phyloP scores from a whole-genome alignment of 2,329 filamentous ascomycete species.

The Penicillium sp. region DNA sequence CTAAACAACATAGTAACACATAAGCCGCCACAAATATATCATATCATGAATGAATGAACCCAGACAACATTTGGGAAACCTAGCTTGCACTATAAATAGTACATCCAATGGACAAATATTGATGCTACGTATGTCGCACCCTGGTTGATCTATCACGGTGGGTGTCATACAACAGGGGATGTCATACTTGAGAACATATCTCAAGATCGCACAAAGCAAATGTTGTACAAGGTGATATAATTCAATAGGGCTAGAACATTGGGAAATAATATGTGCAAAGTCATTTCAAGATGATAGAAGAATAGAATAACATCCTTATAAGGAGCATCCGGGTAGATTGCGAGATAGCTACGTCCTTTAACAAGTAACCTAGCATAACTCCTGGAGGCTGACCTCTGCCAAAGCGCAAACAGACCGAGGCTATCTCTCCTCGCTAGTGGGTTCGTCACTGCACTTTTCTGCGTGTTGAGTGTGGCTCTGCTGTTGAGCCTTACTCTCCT shows the following conservation, averaged over 20 bases:
- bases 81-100: too few species aligned
- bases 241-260: neutral
- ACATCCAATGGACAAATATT: too few species aligned
- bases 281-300: neutral
- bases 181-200: neutral
- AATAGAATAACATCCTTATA: neutral
- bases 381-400: neutral
- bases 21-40: neutral
- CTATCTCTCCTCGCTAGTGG: constrained; percentile 16
- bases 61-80: neutral
- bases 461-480: constrained; percentile 13
- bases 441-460: constrained; percentile 17
- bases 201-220: neutral
- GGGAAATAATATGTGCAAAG: neutral
- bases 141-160: neutral
- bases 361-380: neutral
- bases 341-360: neutral
- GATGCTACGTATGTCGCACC: neutral
- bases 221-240: neutral
- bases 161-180: neutral
- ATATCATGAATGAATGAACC: neutral
- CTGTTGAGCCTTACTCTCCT: constrained; percentile 9
- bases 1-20: neutral
- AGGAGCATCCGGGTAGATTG: neutral
- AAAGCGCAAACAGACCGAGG: neutral